Percentiles rank a stretch among this genome's conserved stretches.
These are phyloP conservation scores for Oryza brachyantha DNA, from an alignment of 176 grass and related monocot genomes.

Conservation along the genomic window DNA sequence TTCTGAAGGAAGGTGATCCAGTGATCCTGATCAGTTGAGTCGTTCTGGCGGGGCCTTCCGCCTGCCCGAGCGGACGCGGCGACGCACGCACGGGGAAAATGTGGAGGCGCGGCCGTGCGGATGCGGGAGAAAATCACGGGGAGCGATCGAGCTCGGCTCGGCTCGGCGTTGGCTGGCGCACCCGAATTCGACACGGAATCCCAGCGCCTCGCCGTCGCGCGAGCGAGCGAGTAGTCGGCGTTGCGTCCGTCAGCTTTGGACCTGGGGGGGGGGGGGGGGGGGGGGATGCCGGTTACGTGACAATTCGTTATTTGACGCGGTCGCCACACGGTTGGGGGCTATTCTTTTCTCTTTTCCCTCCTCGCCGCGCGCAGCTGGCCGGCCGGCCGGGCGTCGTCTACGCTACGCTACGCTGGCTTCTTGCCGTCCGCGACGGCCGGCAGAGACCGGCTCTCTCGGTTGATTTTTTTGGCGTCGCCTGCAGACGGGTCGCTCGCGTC, in stretches of 20 bases:
- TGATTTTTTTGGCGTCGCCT: not conserved
- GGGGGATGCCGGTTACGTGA: conserved; percentile 6
- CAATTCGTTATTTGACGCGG: conserved; percentile 44
- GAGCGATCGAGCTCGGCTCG: too few relatives aligned
- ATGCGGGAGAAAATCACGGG: not conserved
- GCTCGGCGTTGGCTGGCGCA: not conserved
- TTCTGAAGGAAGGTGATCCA: too few relatives aligned
- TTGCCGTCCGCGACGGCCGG: conserved; percentile 22
- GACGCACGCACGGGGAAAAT: conserved; percentile 46
- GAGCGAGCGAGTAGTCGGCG: not conserved
- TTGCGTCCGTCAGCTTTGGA: not conserved
- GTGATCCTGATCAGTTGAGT: not conserved
- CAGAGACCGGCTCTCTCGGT: not conserved
- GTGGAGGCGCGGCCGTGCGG: conserved; percentile 11
- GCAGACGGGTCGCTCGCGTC: not conserved
- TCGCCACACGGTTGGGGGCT: not conserved
- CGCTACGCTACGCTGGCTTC: not conserved
- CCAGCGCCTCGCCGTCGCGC: too few relatives aligned
- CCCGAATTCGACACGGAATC: conserved; percentile 38
- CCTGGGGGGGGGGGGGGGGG: too few relatives aligned
- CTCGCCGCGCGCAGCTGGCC: not conserved
- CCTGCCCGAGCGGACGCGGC: not conserved
- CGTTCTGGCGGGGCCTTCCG: too few relatives aligned
- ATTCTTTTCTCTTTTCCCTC: too few relatives aligned
- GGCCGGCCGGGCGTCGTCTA: too few relatives aligned